phyloP scores from a whole-genome alignment of 163 green algal genomes.

The Picocystis sp. region DNA sequence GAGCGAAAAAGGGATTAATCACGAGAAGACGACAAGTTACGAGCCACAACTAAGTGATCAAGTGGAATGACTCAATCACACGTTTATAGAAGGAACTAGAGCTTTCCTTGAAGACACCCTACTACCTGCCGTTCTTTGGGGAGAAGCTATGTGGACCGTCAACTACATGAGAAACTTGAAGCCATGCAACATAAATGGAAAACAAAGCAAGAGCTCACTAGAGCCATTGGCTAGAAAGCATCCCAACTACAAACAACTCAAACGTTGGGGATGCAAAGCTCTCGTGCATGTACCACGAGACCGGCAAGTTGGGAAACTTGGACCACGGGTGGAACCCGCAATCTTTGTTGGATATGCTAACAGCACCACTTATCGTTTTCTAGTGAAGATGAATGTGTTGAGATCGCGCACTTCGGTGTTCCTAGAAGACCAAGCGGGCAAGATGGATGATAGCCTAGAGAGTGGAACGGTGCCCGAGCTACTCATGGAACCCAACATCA shows the following conservation, averaged over 20 bases:
- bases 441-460: too few relatives aligned
- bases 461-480: too few relatives aligned
- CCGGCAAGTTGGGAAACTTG: too few relatives aligned
- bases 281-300: slow-evolving; percentile 1
- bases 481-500: too few relatives aligned
- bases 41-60: slow-evolving; percentile 24
- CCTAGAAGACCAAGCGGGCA: too few relatives aligned
- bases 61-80: slow-evolving; percentile 23
- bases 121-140: slow-evolving; percentile 14
- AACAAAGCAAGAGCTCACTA: too few relatives aligned
- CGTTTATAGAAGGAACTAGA: slow-evolving; percentile 7
- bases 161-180: slow-evolving; percentile 13
- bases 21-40: slow-evolving; percentile 15
- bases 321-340: too few relatives aligned
- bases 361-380: too few relatives aligned
- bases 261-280: slow-evolving; percentile 14
- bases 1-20: slow-evolving; percentile 14
- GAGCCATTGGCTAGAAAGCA: slow-evolving; percentile 11
- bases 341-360: too few relatives aligned
- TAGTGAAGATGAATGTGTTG: too few relatives aligned
- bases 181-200: not conserved
- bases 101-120: slow-evolving; percentile 9
- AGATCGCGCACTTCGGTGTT: too few relatives aligned
- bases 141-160: slow-evolving; percentile 14
- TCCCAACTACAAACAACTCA: slow-evolving; percentile 10